Conservation (phyloP, 495 filamentous ascomycete genomes). For the Daldinia bambusicola region DNA sequence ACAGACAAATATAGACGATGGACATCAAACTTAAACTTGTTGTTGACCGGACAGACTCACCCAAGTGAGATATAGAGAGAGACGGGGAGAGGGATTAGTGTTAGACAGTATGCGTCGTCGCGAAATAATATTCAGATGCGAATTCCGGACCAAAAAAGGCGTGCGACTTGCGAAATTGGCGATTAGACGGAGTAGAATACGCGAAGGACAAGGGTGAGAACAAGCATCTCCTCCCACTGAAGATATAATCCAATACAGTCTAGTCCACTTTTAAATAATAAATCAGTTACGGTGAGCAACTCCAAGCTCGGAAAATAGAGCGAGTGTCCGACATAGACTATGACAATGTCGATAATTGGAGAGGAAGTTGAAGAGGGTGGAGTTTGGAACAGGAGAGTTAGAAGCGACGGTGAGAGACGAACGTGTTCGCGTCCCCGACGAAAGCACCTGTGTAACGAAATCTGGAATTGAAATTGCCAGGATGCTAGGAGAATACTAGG, state of each 20-base stretch:
- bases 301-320: neutral
- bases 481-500: slow-evolving; percentile 29
- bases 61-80: slow-evolving; percentile 22
- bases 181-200: slow-evolving; percentile 29
- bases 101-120: slow-evolving; percentile 18
- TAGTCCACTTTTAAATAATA: neutral
- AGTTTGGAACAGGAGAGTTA: slow-evolving; percentile 8
- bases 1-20: slow-evolving; percentile 10
- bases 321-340: slow-evolving; percentile 1
- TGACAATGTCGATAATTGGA: slow-evolving; percentile 12
- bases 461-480: slow-evolving; percentile 41
- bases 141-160: slow-evolving; percentile 39
- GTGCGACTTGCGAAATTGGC: slow-evolving; percentile 7
- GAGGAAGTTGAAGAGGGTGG: slow-evolving; percentile 17
- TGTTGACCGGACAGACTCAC: slow-evolving; percentile 34
- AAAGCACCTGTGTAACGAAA: slow-evolving; percentile 21
- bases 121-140: slow-evolving; percentile 29
- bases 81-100: neutral
- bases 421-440: slow-evolving; percentile 29
- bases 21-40: slow-evolving; percentile 35
- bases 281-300: slow-evolving; percentile 11
- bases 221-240: slow-evolving; percentile 32
- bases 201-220: slow-evolving; percentile 24
- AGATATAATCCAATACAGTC: slow-evolving; percentile 14
- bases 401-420: slow-evolving; percentile 33